A percentile compares a stretch with the other conserved stretches of the same genome.
These are phyloP conservation scores for Aspergillus versicolor DNA, from an alignment of 2,329 filamentous ascomycete genomes.

Conservation along the genomic window DNA sequence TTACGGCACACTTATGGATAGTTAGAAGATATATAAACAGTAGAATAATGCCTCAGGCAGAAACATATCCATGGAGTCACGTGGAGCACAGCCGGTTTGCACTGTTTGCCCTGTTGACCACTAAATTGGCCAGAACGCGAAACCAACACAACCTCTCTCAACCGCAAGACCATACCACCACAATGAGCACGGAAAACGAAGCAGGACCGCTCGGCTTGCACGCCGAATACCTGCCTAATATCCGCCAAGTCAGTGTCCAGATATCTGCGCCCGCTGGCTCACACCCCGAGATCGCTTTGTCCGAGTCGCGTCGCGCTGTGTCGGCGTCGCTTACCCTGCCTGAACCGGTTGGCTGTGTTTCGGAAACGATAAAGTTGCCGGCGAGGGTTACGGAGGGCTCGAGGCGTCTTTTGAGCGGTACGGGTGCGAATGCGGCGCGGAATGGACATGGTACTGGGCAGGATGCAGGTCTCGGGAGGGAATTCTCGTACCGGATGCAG, in stretches of 20 bases:
- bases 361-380: slow-evolving; percentile 51
- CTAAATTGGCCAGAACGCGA: not conserved
- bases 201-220: slow-evolving; percentile 46
- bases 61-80: not conserved
- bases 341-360: slow-evolving; percentile 19
- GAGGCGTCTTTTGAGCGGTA: slow-evolving; percentile 19
- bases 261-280: slow-evolving; percentile 44
- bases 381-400: slow-evolving; percentile 32
- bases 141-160: not conserved
- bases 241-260: slow-evolving; percentile 60
- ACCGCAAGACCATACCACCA: not conserved
- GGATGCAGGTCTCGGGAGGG: slow-evolving; percentile 22
- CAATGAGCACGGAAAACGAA: not conserved
- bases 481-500: slow-evolving; percentile 56
- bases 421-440: not conserved
- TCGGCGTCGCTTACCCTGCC: slow-evolving; percentile 41
- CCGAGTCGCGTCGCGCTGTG: slow-evolving; percentile 35
- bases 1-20: too few relatives aligned
- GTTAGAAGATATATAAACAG: too few relatives aligned
- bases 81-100: not conserved
- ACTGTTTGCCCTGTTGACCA: not conserved
- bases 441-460: not conserved
- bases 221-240: slow-evolving; percentile 61
- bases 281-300: slow-evolving; percentile 27
- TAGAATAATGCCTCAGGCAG: too few relatives aligned